Base-by-base conservation (phyloP, 495 filamentous ascomycete genomes). In the Trichoderma reesei region DNA sequence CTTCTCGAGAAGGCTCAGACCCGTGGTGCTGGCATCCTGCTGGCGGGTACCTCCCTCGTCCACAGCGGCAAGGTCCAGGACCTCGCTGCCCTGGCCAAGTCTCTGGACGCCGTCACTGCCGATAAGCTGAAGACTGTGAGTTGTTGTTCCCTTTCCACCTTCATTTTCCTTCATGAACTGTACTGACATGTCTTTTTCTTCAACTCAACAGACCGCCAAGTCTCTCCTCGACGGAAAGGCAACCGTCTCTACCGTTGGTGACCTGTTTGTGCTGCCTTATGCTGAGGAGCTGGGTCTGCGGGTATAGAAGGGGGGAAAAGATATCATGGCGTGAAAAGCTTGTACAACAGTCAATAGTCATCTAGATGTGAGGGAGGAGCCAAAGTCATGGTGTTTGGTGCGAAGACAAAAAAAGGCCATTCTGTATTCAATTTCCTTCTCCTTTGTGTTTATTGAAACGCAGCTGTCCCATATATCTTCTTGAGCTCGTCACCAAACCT, bases 251-350 rank as follows among this genome's bases (percentile, higher is more conserved):
- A 81, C 89, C 60, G 91, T 96, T 63, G 92, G 94, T 68, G 93
- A 99, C 71, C 79, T 98, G 65, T 84, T 88, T 77, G 80, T 89
- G 69, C 83, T 99, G 68, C 94, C 95, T 31, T 98, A 87, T 73
- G 92, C 90, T 63, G 91, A 93, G 79, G 93, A 98, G 69, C 79
- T 99, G 70, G 94, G 93, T 46, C 82, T 99, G 74, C 90, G 88
- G 74, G 90, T 96, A 82, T 98, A 92, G 83, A 82, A n/a, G 66
- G 65, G 64, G 61, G 60, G 26, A 26, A 26, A 26, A 26, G 41
- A 54, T 13, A 62, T 34, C 33, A 48, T 9, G 39, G 20, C 16
- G 51, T 60, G 16, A 37, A 56, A 42, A 34, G 61, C 61, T 44
- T 63, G 61, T 63, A 63, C 41, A 63, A 63, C 61, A 63, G 61